Conservation (phyloP, 2,329 filamentous ascomycete species). For the Fusarium sp. region DNA sequence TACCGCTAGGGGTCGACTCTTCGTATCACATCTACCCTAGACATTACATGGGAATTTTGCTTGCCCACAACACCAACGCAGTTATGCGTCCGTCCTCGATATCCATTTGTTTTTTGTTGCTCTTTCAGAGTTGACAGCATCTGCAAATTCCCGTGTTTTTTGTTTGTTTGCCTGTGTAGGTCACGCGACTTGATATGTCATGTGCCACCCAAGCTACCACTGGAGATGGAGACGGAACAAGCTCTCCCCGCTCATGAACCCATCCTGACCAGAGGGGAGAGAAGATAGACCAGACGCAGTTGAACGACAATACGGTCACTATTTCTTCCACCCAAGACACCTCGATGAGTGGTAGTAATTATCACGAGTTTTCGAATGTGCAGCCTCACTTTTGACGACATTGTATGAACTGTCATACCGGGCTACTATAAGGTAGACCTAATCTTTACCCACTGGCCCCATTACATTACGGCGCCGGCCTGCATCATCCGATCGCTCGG, state of each 20-base stretch:
- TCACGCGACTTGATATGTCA: constrained; percentile 40
- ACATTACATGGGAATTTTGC: not conserved
- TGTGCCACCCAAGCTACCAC: constrained; percentile 34
- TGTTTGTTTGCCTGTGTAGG: constrained; percentile 16
- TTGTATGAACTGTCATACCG: not conserved
- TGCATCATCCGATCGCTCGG: constrained; percentile 47
- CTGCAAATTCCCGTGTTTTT: constrained; percentile 17
- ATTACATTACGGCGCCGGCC: constrained; percentile 44
- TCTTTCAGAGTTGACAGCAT: not conserved
- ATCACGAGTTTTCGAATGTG: not conserved
- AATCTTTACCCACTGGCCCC: constrained; percentile 30
- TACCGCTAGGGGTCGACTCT: not conserved
- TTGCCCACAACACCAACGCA: constrained; percentile 4
- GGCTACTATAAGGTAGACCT: constrained; percentile 3
- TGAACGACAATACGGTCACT: not conserved
- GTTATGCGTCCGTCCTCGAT: not conserved
- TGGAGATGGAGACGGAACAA: constrained; percentile 27
- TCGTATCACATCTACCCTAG: constrained; percentile 15
- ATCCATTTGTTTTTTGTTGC: not conserved
- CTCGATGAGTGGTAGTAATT: not conserved
- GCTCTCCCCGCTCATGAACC: constrained; percentile 39
- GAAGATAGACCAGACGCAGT: not conserved
- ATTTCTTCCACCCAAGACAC: not conserved
- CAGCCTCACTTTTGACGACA: not conserved
- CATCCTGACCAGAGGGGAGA: constrained; percentile 19